These are phyloP conservation scores for Blastomyces gilchristii DNA, from an alignment of 2,329 filamentous ascomycete species.

Conservation along the genomic window DNA sequence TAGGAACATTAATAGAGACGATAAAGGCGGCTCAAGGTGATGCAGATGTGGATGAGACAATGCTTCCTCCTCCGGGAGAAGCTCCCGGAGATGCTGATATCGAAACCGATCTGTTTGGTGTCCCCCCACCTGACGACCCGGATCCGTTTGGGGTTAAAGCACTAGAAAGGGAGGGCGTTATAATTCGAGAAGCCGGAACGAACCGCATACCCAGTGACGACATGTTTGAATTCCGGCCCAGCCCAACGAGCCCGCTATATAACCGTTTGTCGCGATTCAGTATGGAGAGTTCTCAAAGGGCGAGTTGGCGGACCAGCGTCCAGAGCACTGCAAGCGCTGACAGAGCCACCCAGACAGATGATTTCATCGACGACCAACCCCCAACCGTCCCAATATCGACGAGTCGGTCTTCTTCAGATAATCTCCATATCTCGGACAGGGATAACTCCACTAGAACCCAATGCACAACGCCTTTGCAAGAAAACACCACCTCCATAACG, in stretches of 20 bases:
- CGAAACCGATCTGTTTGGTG: conserved; percentile 53
- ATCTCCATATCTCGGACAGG: not conserved
- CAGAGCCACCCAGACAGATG: conserved; percentile 59
- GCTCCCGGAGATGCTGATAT: conserved; percentile 66
- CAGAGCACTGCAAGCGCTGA: conserved; percentile 50
- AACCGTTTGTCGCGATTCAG: conserved; percentile 51
- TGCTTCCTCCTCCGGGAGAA: conserved; percentile 57
- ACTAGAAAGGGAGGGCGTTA: conserved; percentile 78
- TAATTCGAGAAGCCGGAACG: conserved; percentile 82
- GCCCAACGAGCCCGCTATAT: conserved; percentile 60
- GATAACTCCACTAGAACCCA: not conserved
- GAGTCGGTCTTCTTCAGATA: conserved; percentile 9
- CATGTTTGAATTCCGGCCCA: conserved; percentile 72
- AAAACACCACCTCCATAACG: not conserved
- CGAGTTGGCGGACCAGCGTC: conserved; percentile 62
- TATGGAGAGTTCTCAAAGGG: conserved; percentile 49
- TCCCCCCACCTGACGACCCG: conserved; percentile 69
- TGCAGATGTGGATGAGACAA: conserved; percentile 56
- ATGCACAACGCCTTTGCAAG: not conserved
- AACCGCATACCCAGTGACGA: conserved; percentile 63
- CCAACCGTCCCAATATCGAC: conserved; percentile 7
- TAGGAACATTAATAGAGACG: conserved; percentile 61
- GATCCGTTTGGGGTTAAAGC: conserved; percentile 88
- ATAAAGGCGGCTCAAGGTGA: conserved; percentile 82
- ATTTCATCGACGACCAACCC: conserved; percentile 21